A percentile compares a stretch with the other conserved stretches of the same genome.
Conservation (phyloP, 1,284 basidiomycete genomes). For the Malassezia restricta region DNA sequence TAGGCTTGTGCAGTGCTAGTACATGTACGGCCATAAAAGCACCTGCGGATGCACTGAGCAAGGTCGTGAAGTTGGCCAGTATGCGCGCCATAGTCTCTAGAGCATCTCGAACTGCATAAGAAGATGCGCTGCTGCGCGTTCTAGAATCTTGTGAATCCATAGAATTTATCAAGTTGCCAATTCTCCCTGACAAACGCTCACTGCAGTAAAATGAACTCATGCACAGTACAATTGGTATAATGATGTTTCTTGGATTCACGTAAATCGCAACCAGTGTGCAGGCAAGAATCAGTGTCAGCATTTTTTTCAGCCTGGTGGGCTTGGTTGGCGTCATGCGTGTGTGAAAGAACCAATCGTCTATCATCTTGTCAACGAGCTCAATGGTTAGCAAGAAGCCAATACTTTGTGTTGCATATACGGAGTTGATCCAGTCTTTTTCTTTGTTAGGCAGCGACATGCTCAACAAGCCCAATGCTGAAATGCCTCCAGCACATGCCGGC, state of each 20-base stretch:
- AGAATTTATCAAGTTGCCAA: not conserved
- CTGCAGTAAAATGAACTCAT: not conserved
- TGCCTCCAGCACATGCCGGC: not conserved
- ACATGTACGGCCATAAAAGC: not conserved
- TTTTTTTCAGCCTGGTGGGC: too few relatives aligned
- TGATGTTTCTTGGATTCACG: not conserved
- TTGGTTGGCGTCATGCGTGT: too few relatives aligned
- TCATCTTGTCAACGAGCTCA: too few relatives aligned
- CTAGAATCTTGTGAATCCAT: too few relatives aligned
- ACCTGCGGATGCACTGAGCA: not conserved
- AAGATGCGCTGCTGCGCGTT: too few relatives aligned
- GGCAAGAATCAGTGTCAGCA: too few relatives aligned
- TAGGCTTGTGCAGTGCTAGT: not conserved
- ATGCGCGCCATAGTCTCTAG: not conserved
- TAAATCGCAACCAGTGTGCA: not conserved
- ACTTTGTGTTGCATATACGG: not conserved
- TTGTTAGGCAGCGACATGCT: not conserved
- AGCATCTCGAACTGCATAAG: not conserved
- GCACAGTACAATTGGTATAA: not conserved
- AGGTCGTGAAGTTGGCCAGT: not conserved
- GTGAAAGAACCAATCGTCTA: too few relatives aligned
- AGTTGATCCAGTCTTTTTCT: not conserved
- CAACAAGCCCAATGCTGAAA: not conserved
- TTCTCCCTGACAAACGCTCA: not conserved
- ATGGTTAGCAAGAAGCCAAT: too few relatives aligned